phyloP scores from a whole-genome alignment of 2,329 filamentous ascomycete species.

The Fusarium sp. region DNA sequence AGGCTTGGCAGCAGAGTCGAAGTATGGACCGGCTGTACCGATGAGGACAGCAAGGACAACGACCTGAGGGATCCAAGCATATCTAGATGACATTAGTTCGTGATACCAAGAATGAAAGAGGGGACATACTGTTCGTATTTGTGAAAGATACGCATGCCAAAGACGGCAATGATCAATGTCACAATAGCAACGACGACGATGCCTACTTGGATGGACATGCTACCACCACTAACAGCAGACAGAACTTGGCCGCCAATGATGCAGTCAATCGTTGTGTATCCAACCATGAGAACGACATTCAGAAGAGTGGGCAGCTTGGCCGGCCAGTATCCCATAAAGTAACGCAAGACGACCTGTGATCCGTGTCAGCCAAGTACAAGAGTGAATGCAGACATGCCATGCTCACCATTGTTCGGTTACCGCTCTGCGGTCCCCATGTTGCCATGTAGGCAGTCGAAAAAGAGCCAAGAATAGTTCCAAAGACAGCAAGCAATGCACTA shows the following conservation, averaged over 20 bases:
- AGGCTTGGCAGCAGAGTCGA: constrained; percentile 70
- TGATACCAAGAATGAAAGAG: rapidly evolving
- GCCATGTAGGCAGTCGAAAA: constrained; percentile 81
- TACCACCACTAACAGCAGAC: constrained; percentile 73
- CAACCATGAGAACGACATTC: constrained; percentile 73
- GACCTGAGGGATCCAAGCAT: constrained; percentile 73
- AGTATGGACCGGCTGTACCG: constrained; percentile 72
- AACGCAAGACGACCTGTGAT: constrained; percentile 71
- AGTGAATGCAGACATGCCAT: neutral
- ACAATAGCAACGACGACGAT: constrained; percentile 81
- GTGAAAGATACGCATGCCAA: constrained; percentile 67
- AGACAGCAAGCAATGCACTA: constrained; percentile 76
- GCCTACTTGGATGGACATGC: constrained; percentile 78
- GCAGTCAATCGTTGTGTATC: constrained; percentile 81
- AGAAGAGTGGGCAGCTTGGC: constrained; percentile 47
- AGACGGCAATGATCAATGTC: constrained; percentile 79
- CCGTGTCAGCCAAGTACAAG: constrained; percentile 2
- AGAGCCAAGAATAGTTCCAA: constrained; percentile 81
- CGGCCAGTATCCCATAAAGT: constrained; percentile 77
- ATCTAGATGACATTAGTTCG: constrained; percentile 36
- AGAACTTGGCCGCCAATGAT: constrained; percentile 85
- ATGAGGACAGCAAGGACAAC: constrained; percentile 80
- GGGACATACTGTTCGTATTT: constrained; percentile 70
- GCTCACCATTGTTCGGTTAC: constrained; percentile 77
- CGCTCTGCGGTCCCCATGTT: constrained; percentile 79